Evolutionary conservation across 306 rosid genomes (phyloP).

Genomic region (Acacia melanoxylon): DNA sequence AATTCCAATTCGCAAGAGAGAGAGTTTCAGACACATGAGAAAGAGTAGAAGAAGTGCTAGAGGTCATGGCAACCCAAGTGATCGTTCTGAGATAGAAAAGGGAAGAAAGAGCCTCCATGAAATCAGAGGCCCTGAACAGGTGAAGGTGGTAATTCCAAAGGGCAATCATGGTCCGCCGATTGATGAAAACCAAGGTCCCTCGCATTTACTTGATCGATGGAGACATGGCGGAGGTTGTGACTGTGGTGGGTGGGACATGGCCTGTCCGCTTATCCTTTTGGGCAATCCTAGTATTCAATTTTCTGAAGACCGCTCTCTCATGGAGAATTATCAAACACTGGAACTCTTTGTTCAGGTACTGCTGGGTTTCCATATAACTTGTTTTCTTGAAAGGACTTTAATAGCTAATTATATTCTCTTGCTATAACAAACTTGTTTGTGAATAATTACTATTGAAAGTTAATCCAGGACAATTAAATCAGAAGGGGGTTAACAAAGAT

Average conservation of each 20-base stretch:
- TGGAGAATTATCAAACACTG: constrained; percentile 54
- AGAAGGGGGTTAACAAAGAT: neutral
- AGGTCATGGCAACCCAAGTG: constrained; percentile 29
- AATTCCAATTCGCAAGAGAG: constrained; percentile 60
- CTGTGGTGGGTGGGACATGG: constrained; percentile 99
- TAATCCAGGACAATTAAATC: neutral
- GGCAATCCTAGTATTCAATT: constrained; percentile 62
- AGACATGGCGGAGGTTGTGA: constrained; percentile 92
- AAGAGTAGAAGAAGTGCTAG: constrained; percentile 37
- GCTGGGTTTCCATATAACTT: constrained; percentile 26
- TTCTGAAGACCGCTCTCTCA: constrained; percentile 47
- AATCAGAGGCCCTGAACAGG: constrained; percentile 49
- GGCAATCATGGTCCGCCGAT: constrained; percentile 83
- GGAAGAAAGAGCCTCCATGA: constrained; percentile 39
- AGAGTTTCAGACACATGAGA: constrained; percentile 56
- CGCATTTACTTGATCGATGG: constrained; percentile 79
- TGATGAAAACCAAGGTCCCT: constrained; percentile 64
- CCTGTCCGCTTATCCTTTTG: constrained; percentile 80
- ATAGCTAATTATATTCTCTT: neutral
- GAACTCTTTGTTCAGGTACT: constrained; percentile 84
- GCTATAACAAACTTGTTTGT: neutral
- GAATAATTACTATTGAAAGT: neutral
- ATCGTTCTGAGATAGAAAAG: constrained; percentile 48
- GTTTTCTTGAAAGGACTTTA: constrained; percentile 24
- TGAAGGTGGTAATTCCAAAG: constrained; percentile 76